Conservation (phyloP, 2,329 filamentous ascomycete genomes). For the Pezicula radicicola region DNA sequence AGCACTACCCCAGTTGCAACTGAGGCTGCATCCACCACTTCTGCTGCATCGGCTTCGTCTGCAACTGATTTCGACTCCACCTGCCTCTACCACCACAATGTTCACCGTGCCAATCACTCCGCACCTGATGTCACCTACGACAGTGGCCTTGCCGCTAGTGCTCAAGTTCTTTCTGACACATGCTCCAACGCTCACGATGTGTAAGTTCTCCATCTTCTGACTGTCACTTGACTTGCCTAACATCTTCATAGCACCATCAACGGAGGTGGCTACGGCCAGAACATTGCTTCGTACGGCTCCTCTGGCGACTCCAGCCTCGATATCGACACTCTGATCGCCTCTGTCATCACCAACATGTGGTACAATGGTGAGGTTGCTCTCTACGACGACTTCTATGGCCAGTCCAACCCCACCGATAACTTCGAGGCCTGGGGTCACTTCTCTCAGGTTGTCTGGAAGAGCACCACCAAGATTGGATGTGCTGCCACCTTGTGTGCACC, state of each 20-base stretch:
- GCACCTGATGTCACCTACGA: conserved; percentile 65
- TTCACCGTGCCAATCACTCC: conserved; percentile 81
- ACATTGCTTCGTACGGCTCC: conserved; percentile 69
- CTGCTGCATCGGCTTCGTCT: conserved; percentile 13
- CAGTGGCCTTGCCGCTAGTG: conserved; percentile 58
- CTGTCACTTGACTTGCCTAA: conserved; percentile 26
- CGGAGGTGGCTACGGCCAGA: conserved; percentile 78
- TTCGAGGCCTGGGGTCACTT: conserved; percentile 53
- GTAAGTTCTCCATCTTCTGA: conserved; percentile 47
- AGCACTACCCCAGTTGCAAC: conserved; percentile 4
- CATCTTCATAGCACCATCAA: conserved; percentile 45
- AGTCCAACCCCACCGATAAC: conserved; percentile 53
- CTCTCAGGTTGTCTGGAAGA: conserved; percentile 71
- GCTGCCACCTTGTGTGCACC: conserved; percentile 50
- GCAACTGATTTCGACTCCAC: conserved; percentile 15
- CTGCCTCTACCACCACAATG: conserved; percentile 63
- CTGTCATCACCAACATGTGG: conserved; percentile 78
- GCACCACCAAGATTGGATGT: conserved; percentile 61
- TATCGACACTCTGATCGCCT: conserved; percentile 52
- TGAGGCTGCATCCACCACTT: conserved; percentile 8
- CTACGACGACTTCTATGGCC: conserved; percentile 55
- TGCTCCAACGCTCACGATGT: conserved; percentile 76
- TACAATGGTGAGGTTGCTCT: conserved; percentile 74
- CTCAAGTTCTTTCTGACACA: conserved; percentile 56
- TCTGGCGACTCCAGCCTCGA: conserved; percentile 45